Conservation (phyloP, 2,329 filamentous ascomycete genomes). For the Clathrospora elynae region DNA sequence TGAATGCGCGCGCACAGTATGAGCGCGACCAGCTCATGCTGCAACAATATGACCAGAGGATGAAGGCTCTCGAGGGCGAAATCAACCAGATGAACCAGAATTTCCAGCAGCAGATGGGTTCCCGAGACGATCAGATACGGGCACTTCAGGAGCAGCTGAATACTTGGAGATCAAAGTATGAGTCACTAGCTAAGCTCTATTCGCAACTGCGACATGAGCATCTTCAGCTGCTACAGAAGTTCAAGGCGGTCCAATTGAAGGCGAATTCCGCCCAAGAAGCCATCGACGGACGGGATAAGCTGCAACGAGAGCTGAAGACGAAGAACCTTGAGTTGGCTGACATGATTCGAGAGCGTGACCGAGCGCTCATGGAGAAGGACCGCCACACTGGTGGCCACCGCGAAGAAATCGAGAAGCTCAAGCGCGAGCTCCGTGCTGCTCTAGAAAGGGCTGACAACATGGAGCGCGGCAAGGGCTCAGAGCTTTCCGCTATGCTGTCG, state of each 20-base stretch:
- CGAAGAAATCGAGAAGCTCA: constrained; percentile 92
- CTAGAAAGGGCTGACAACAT: constrained; percentile 89
- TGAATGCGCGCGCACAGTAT: constrained; percentile 92
- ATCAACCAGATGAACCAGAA: constrained; percentile 80
- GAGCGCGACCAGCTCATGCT: constrained; percentile 97
- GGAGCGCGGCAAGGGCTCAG: constrained; percentile 90
- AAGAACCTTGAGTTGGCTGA: constrained; percentile 99
- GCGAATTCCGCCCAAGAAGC: constrained; percentile 96
- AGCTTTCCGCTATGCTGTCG: constrained; percentile 90
- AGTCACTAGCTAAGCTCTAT: constrained; percentile 94
- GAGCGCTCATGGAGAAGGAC: constrained; percentile 91
- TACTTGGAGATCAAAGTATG: constrained; percentile 96
- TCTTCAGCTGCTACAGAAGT: constrained; percentile 91
- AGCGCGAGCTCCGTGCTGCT: constrained; percentile 89
- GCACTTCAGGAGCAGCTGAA: constrained; percentile 96
- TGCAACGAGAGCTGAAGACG: constrained; percentile 97
- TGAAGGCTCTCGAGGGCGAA: constrained; percentile 91
- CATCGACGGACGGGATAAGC: constrained; percentile 90
- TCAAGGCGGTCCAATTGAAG: constrained; percentile 94
- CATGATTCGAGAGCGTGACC: constrained; percentile 96
- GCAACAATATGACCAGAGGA: constrained; percentile 90
- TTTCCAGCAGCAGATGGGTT: constrained; percentile 80
- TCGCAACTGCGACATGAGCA: constrained; percentile 95
- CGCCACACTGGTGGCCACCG: constrained; percentile 82
- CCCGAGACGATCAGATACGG: constrained; percentile 92